Evolutionary conservation across 305 asterid genomes (phyloP).

Genomic region (Fraxinus xanthoxyloides): DNA sequence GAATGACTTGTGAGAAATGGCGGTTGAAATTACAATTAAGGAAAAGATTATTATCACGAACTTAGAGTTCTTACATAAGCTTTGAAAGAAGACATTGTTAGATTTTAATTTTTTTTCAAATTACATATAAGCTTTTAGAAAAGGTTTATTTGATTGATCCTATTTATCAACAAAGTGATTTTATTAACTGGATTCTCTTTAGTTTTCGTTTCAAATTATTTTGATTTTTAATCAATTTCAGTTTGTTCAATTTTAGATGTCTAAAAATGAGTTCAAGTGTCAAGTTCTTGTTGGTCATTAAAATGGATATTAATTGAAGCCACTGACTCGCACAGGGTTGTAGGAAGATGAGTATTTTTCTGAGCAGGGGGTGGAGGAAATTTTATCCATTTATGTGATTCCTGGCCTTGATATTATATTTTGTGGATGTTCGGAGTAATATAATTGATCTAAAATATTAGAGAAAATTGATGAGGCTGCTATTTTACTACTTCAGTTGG

Average conservation of each 20-base stretch:
- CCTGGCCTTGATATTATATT: neutral
- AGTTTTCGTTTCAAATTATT: neutral
- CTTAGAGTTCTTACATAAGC: neutral
- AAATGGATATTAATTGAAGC: neutral
- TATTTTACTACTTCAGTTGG: conserved; percentile 56
- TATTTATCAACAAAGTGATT: neutral
- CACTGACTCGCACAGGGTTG: neutral
- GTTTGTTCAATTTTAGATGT: neutral
- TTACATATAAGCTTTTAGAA: neutral
- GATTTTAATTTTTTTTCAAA: neutral
- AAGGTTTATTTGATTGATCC: neutral
- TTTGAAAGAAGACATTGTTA: neutral
- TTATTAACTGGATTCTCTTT: neutral
- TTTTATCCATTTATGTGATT: neutral
- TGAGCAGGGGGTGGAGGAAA: neutral
- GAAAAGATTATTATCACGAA: neutral
- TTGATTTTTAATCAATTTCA: neutral
- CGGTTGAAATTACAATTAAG: neutral
- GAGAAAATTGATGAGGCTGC: conserved; percentile 10
- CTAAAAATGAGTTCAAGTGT: neutral
- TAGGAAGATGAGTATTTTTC: neutral
- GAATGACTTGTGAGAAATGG: neutral
- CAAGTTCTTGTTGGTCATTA: neutral
- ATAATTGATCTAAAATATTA: neutral
- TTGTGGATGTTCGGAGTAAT: conserved; percentile 14